Conservation (phyloP, 192 early-diverging fungal species). For the Backusella westeae region DNA sequence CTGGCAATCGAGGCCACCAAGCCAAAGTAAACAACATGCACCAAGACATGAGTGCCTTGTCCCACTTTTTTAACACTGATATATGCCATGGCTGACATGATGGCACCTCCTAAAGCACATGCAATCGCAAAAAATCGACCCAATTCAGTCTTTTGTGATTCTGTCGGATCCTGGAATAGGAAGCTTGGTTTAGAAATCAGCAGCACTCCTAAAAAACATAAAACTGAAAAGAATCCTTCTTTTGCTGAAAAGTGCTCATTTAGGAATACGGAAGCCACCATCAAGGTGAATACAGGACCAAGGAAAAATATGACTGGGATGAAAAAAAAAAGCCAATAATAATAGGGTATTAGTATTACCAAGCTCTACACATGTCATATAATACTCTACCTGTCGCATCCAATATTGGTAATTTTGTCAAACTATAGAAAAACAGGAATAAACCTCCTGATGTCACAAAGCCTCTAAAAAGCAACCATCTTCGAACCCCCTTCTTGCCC, state of each 20-base stretch:
- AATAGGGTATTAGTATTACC: neutral
- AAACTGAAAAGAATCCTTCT: slow-evolving; percentile 50
- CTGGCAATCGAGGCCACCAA: slow-evolving; percentile 50
- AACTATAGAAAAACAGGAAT: slow-evolving; percentile 67
- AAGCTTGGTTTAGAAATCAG: slow-evolving; percentile 57
- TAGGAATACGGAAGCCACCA: slow-evolving; percentile 58
- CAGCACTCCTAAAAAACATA: slow-evolving; percentile 62
- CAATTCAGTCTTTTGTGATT: neutral
- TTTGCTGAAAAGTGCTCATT: slow-evolving; percentile 59
- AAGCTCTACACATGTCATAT: neutral
- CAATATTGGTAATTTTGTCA: slow-evolving; percentile 64
- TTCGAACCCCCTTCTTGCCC: slow-evolving; percentile 49
- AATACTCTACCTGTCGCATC: slow-evolving; percentile 59
- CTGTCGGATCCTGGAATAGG: slow-evolving; percentile 22
- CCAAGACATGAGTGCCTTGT: slow-evolving; percentile 66
- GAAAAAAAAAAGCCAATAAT: neutral
- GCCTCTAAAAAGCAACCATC: slow-evolving; percentile 61
- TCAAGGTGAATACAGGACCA: slow-evolving; percentile 68
- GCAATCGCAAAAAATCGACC: slow-evolving; percentile 34
- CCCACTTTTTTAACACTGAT: slow-evolving; percentile 71
- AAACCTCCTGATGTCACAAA: slow-evolving; percentile 61
- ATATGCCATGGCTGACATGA: slow-evolving; percentile 64
- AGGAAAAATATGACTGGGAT: slow-evolving; percentile 68
- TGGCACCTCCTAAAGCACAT: slow-evolving; percentile 55
- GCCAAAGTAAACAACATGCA: slow-evolving; percentile 80